Conservation (phyloP, 306 rosid species). For the Cucumis melo region DNA sequence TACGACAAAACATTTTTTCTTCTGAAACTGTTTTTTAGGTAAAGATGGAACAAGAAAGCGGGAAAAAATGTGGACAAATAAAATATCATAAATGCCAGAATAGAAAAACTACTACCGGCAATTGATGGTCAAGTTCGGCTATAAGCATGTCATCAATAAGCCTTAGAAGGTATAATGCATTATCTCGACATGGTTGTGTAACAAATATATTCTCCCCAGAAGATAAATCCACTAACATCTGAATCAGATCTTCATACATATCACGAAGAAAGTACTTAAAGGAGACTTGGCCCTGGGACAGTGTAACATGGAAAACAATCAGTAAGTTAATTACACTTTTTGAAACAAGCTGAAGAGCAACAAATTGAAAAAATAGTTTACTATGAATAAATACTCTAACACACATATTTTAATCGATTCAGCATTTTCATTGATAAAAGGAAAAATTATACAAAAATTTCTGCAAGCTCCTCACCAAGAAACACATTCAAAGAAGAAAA, state of each 20-base stretch:
- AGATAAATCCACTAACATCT: constrained; percentile 56
- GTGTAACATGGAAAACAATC: constrained; percentile 13
- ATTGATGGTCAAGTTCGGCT: constrained; percentile 62
- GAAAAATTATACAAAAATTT: neutral
- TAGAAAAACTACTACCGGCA: constrained; percentile 48
- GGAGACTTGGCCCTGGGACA: constrained; percentile 46
- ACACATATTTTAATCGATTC: neutral
- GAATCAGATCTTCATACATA: constrained; percentile 65
- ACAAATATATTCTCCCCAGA: constrained; percentile 59
- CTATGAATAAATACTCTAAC: neutral
- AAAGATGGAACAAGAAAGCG: neutral
- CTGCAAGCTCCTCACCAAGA: neutral
- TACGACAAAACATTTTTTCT: neutral
- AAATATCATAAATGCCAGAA: neutral
- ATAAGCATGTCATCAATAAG: constrained; percentile 82
- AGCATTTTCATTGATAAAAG: neutral
- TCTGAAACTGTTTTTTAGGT: neutral
- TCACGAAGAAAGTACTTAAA: constrained; percentile 54
- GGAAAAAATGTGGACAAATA: neutral
- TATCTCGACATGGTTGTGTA: constrained; percentile 91
- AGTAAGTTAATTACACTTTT: constrained; percentile 2
- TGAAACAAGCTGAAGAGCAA: constrained; percentile 7
- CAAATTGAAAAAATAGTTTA: neutral
- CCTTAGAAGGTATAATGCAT: constrained; percentile 67
- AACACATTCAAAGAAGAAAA: neutral